Evolutionary conservation across 208 protist species (phyloP).

Genomic region (Balamuthia mandrillaris): DNA sequence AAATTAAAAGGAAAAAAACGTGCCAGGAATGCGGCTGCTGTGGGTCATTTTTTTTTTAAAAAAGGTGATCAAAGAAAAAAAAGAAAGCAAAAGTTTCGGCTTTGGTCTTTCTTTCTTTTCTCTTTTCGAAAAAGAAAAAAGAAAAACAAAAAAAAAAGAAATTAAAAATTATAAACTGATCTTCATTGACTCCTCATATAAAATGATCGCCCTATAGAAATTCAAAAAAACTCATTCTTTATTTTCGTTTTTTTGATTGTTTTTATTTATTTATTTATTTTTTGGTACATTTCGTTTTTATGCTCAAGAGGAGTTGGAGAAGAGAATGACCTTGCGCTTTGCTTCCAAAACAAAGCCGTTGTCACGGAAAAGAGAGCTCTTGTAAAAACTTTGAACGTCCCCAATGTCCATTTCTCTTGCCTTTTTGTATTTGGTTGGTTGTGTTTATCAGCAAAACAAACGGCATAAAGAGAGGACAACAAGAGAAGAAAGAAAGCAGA

Average conservation of each 20-base stretch:
- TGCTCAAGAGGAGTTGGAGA: neutral
- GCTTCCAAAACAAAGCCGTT: neutral
- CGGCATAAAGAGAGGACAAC: neutral
- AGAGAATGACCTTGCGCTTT: constrained; percentile 1
- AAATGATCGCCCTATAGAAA: no score
- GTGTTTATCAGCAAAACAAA: no score
- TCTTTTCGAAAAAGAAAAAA: neutral
- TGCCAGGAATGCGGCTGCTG: neutral
- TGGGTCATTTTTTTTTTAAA: constrained; percentile 10
- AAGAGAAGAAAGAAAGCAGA: neutral
- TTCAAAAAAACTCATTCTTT: no score
- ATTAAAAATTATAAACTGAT: neutral
- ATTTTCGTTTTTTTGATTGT: no score
- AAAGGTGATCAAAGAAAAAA: no score
- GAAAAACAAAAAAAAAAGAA: neutral
- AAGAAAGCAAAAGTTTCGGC: neutral
- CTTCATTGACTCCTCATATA: no score
- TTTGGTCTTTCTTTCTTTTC: neutral
- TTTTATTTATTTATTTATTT: no score
- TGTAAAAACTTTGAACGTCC: neutral
- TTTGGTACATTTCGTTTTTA: no score
- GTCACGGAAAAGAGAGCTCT: neutral
- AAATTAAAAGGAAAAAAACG: no score
- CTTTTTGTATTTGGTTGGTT: neutral
- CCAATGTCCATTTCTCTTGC: constrained; percentile 22